Percentiles rank a stretch among this genome's conserved stretches.
phyloP scores from a whole-genome alignment of 345 rosid species.

The Bruguiera gymnorhiza region DNA sequence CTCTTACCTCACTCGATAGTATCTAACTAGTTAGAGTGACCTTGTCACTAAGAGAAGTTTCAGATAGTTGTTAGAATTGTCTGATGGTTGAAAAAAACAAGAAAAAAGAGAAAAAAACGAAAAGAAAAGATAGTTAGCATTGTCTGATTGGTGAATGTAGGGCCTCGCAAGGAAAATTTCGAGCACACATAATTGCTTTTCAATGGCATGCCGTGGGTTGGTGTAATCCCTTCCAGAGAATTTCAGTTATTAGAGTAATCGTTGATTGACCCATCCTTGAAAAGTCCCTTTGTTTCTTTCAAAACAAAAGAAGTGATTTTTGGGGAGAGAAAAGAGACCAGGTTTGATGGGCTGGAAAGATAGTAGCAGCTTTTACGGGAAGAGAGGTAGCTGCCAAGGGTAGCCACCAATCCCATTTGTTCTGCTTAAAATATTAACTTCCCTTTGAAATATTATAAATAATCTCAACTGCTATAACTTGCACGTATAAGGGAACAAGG shows the following conservation, averaged over 20 bases:
- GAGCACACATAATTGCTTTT: neutral
- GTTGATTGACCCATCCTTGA: constrained; percentile 36
- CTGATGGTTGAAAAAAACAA: too few relatives aligned
- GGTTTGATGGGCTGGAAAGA: constrained; percentile 58
- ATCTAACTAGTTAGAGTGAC: too few relatives aligned
- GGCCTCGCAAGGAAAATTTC: neutral
- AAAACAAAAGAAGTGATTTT: constrained; percentile 4
- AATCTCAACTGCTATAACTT: neutral
- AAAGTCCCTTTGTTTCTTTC: constrained; percentile 19
- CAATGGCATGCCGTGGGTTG: constrained; percentile 8
- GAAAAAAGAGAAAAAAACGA: too few relatives aligned
- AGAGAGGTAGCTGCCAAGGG: constrained; percentile 14
- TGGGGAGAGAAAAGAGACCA: constrained; percentile 18
- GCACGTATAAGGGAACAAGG: neutral
- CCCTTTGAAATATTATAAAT: neutral
- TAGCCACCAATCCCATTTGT: constrained; percentile 25
- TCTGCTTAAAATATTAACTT: constrained; percentile 2
- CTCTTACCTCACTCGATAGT: too few relatives aligned
- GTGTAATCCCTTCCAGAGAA: neutral
- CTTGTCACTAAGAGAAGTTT: too few relatives aligned
- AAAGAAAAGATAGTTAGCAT: too few relatives aligned
- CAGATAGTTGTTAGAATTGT: too few relatives aligned
- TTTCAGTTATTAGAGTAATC: neutral
- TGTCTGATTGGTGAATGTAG: constrained; percentile 1
- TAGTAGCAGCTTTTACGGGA: constrained; percentile 47